phyloP scores from a whole-genome alignment of 2,329 filamentous ascomycete genomes.

The Colletotrichum destructivum region DNA sequence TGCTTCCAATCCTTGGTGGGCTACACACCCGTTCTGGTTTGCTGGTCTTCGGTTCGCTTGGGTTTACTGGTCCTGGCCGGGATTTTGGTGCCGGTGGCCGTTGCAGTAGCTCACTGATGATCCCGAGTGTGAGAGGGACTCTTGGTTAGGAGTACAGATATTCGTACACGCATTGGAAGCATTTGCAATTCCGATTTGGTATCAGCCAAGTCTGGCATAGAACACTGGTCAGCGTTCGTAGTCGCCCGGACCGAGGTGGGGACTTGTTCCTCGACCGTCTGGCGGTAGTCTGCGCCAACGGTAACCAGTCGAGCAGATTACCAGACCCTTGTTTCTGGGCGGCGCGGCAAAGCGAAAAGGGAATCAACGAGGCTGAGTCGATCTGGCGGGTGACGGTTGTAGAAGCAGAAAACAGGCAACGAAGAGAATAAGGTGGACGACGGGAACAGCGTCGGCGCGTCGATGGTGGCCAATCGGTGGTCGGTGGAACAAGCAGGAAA shows the following conservation, averaged over 20 bases:
- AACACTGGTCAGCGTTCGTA: slow-evolving; percentile 6
- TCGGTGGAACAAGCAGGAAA: background rate
- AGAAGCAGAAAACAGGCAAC: slow-evolving; percentile 9
- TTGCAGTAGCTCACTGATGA: slow-evolving; percentile 4
- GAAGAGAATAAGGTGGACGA: slow-evolving; percentile 10
- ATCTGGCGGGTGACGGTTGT: background rate
- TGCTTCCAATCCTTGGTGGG: background rate
- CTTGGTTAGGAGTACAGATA: slow-evolving; percentile 18
- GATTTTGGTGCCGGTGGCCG: background rate
- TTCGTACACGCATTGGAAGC: slow-evolving; percentile 8
- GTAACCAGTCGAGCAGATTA: slow-evolving; percentile 32
- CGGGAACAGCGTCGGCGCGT: slow-evolving; percentile 32
- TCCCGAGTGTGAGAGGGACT: slow-evolving; percentile 14
- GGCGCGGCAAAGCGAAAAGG: slow-evolving; percentile 30
- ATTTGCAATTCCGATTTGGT: slow-evolving; percentile 31
- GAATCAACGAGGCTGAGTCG: slow-evolving; percentile 20
- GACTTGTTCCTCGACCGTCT: slow-evolving; percentile 12
- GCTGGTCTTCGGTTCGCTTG: background rate
- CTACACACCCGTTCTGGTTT: background rate
- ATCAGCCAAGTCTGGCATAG: background rate
- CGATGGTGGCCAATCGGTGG: slow-evolving; percentile 2
- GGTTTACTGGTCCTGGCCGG: background rate
- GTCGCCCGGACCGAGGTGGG: slow-evolving; percentile 8
- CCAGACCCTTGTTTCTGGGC: slow-evolving; percentile 25
- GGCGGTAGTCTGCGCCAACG: slow-evolving; percentile 38